Percentiles rank a stretch among this genome's conserved stretches.
Evolutionary conservation across 495 filamentous ascomycete species (phyloP).

Genomic region (Hypoxylon trugodes): DNA sequence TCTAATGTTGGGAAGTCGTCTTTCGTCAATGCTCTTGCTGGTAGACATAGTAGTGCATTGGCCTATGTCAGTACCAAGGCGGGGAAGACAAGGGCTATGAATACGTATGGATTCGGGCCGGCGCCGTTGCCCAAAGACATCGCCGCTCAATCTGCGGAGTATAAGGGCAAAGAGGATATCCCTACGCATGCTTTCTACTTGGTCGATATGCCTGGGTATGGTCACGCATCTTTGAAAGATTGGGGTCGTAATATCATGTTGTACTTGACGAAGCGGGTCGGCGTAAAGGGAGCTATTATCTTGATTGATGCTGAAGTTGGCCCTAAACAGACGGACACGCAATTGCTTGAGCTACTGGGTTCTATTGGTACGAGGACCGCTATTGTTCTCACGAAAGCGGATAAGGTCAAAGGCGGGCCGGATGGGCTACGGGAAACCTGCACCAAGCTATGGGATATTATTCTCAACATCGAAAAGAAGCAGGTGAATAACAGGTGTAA

Average conservation of each 20-base stretch:
- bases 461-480: constrained; percentile 45
- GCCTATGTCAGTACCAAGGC: constrained; percentile 76
- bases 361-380: constrained; percentile 72
- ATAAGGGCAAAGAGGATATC: constrained; percentile 58
- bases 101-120: constrained; percentile 80
- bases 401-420: constrained; percentile 56
- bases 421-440: constrained; percentile 49
- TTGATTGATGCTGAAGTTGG: constrained; percentile 84
- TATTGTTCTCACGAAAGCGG: constrained; percentile 85
- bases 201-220: constrained; percentile 96
- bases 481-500: constrained; percentile 47
- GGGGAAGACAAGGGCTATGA: constrained; percentile 82
- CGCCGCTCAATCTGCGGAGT: constrained; percentile 12
- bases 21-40: constrained; percentile 83
- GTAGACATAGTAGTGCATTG: constrained; percentile 49
- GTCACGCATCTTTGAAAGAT: constrained; percentile 72
- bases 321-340: constrained; percentile 75
- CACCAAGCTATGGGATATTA: constrained; percentile 46
- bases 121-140: constrained; percentile 32
- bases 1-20: constrained; percentile 94
- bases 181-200: constrained; percentile 67
- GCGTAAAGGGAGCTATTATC: constrained; percentile 83
- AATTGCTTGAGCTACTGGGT: constrained; percentile 71
- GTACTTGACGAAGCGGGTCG: constrained; percentile 74
- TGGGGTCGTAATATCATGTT: constrained; percentile 91